phyloP scores from a whole-genome alignment of 1,139 yeast genomes.

The Suzukiozyma palmioleophila region DNA sequence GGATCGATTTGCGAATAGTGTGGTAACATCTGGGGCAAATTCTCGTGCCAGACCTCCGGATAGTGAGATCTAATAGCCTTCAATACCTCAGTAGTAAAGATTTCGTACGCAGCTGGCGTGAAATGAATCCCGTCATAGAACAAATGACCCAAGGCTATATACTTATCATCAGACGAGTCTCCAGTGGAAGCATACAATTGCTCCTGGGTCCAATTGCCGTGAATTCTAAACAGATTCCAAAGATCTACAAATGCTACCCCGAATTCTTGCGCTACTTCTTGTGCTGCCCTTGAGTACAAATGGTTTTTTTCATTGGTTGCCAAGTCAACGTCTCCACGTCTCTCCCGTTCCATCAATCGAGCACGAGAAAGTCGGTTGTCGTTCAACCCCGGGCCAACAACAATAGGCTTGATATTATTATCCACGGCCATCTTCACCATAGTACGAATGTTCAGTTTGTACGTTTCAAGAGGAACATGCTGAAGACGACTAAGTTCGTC shows the following conservation, averaged over 20 bases:
- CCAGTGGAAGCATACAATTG: slow-evolving; percentile 2
- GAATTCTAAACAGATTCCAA: slow-evolving; percentile 37
- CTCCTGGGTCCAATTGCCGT: slow-evolving; percentile 13
- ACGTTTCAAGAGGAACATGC: slow-evolving; percentile 49
- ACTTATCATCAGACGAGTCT: slow-evolving; percentile 1
- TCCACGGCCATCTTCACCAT: slow-evolving; percentile 36
- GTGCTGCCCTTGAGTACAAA: slow-evolving; percentile 48
- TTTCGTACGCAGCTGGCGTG: slow-evolving; percentile 53
- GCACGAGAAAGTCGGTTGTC: slow-evolving; percentile 23
- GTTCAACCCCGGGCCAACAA: slow-evolving; percentile 64
- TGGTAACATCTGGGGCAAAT: slow-evolving; percentile 28
- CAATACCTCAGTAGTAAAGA: slow-evolving; percentile 43
- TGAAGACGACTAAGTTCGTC: slow-evolving; percentile 55
- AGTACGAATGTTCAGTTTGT: slow-evolving; percentile 37
- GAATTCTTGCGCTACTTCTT: slow-evolving; percentile 38
- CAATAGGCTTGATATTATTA: slow-evolving; percentile 43
- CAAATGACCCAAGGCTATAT: slow-evolving; percentile 12
- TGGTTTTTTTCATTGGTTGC: slow-evolving; percentile 25
- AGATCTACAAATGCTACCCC: slow-evolving; percentile 52
- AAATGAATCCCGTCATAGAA: slow-evolving; percentile 66
- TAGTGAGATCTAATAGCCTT: slow-evolving; percentile 33
- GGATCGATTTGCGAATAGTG: slow-evolving; percentile 31
- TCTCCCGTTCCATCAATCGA: slow-evolving; percentile 6
- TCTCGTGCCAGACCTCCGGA: slow-evolving; percentile 45
- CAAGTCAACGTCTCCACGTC: slow-evolving; percentile 12